Evolutionary conservation across 2,329 filamentous ascomycete genomes (phyloP).

Genomic region (Hypoxylon rubiginosum): DNA sequence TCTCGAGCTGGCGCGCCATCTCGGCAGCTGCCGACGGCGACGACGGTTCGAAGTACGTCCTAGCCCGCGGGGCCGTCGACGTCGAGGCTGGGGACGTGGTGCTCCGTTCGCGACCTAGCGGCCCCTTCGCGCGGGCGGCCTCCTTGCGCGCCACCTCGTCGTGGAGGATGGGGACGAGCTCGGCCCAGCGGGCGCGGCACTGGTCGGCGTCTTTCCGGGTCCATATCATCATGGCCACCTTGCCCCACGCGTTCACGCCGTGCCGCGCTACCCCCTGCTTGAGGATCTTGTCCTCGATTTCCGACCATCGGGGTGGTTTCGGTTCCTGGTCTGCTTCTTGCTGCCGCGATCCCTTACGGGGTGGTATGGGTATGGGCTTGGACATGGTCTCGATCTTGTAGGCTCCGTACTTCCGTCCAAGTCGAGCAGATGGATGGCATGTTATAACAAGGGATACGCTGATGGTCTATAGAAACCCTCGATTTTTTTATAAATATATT

Average conservation of each 20-base stretch:
- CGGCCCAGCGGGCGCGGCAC: conserved; percentile 36
- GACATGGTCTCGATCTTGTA: neutral
- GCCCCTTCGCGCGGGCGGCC: neutral
- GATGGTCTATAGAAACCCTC: neutral
- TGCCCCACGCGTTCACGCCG: conserved; percentile 36
- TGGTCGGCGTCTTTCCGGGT: conserved; percentile 28
- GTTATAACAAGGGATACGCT: neutral
- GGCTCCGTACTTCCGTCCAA: neutral
- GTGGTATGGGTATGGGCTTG: neutral
- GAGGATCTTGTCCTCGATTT: conserved; percentile 38
- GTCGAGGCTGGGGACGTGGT: conserved; percentile 12
- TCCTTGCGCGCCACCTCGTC: conserved; percentile 10
- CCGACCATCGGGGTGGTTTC: conserved; percentile 24
- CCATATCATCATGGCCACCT: conserved; percentile 36
- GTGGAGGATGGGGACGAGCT: conserved; percentile 31
- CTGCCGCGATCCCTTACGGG: too few species aligned
- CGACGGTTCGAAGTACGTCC: neutral
- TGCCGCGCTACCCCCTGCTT: conserved; percentile 34
- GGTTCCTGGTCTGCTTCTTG: neutral
- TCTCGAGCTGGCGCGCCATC: neutral
- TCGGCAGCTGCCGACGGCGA: neutral
- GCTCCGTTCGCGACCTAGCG: conserved; percentile 23
- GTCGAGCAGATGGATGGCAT: neutral
- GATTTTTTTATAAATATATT: too few species aligned
- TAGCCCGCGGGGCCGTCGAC: neutral